Evolutionary conservation across 306 rosid genomes (phyloP).

Genomic region (Ammopiptanthus mongolicus): DNA sequence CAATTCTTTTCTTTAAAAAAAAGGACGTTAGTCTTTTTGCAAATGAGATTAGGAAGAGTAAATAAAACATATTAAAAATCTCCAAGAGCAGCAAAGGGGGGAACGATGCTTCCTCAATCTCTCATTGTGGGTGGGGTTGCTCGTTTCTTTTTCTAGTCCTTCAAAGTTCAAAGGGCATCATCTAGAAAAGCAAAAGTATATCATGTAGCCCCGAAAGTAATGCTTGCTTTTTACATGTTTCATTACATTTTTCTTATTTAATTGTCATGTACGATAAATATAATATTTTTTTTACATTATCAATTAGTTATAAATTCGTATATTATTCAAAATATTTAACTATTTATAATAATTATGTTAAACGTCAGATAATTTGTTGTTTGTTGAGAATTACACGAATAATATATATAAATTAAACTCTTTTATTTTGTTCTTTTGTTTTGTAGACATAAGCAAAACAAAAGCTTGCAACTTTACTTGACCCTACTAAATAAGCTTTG

Average conservation of each 20-base stretch:
- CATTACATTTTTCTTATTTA: too few relatives aligned
- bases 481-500: not conserved
- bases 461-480: not conserved
- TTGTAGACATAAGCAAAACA: not conserved
- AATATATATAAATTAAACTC: too few relatives aligned
- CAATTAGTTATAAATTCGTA: too few relatives aligned
- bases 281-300: too few relatives aligned
- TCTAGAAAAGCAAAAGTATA: slow-evolving; percentile 23
- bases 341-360: too few relatives aligned
- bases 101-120: not conserved
- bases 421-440: not conserved
- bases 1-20: not conserved
- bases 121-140: not conserved
- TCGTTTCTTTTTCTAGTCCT: not conserved
- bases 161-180: not conserved
- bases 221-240: not conserved
- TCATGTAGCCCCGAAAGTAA: not conserved
- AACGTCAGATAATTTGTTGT: too few relatives aligned
- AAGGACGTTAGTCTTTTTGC: not conserved
- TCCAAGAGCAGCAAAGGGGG: not conserved
- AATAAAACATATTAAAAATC: not conserved
- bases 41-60: not conserved
- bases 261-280: too few relatives aligned
- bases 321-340: too few relatives aligned
- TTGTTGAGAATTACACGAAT: too few relatives aligned